Base-by-base conservation (phyloP, 2,329 filamentous ascomycete genomes). In the Colletotrichum abscissum region DNA sequence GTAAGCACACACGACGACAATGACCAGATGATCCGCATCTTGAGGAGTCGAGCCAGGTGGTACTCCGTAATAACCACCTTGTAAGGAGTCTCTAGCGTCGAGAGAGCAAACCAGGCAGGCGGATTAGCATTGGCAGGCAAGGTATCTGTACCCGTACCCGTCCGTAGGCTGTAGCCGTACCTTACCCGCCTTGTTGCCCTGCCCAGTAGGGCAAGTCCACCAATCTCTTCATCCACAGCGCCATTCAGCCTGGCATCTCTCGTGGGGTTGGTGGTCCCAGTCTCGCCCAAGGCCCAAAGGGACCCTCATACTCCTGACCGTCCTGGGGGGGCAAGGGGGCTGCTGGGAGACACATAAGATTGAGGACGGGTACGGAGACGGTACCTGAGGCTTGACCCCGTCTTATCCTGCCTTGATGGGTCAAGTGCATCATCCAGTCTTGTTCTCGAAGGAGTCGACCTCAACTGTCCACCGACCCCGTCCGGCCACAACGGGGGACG, bases 141-240 rank as follows among this genome's bases (percentile, higher is more conserved):
- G 69, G 69, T 46, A 42, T 55, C 14, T 11, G 52, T 59, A 60
- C 26, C 42, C 65, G 30, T 63, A 33, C 42, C 66, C 70, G 56
- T 66, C 14, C 59, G 65, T 30, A 62, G 64, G 33, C 49, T 54
- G 28, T 57, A 58, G 35, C 49, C 58, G 52, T 54, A 52, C 67
- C 42, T 55, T 60, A 54, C 30, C 55, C 60, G 59, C 35, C 55
- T 66, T 69, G 38, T 16, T 59, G 58, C 26, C 60, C 59, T 69
- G 42, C 67, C 64, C 64, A 63, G 67, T 70, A 73, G 67, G 70
- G 70, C 70, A 59, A 70, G 64, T 68, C 58, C 35, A 68, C 49
- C 49, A 52, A 28, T 28, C 52, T 63, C 46, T 67, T 63, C 52
- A 57, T 33, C 63, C 46, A 42, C 63, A 22, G 65, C 56, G 26